phyloP scores from a whole-genome alignment of 345 rosid species.

The Boechera divaricarpa region DNA sequence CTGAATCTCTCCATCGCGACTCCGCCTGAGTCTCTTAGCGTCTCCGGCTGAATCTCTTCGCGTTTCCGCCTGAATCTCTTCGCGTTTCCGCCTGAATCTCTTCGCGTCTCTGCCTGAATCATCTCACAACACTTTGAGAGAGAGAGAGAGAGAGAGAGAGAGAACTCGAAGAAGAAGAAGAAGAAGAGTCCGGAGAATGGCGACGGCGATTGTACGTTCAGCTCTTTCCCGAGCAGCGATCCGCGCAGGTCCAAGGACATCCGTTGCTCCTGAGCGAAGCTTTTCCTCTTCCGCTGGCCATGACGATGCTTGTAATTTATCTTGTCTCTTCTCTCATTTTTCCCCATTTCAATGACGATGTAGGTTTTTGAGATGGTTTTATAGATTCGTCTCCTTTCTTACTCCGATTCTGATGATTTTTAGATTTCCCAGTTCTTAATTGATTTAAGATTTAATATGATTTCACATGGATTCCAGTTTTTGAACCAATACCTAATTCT shows the following conservation, averaged over 20 bases:
- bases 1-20: no score
- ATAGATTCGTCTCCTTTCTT: background rate
- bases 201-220: slow-evolving; percentile 79
- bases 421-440: background rate
- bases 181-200: slow-evolving; percentile 48
- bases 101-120: no score
- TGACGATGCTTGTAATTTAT: slow-evolving; percentile 70
- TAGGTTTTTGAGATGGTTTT: background rate
- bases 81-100: no score
- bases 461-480: background rate
- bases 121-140: background rate
- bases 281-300: slow-evolving; percentile 76
- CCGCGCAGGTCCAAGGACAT: slow-evolving; percentile 58
- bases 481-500: background rate
- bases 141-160: slow-evolving; percentile 7
- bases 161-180: background rate
- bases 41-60: no score
- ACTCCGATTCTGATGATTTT: background rate
- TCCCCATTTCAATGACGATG: slow-evolving; percentile 18
- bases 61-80: no score
- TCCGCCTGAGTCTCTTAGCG: no score
- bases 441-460: slow-evolving; percentile 23
- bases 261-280: slow-evolving; percentile 63
- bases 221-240: slow-evolving; percentile 64
- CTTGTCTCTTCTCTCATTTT: background rate